These are phyloP conservation scores for Fagopyrum esculentum DNA, from an alignment of 148 eudicot genomes.

Conservation along the genomic window DNA sequence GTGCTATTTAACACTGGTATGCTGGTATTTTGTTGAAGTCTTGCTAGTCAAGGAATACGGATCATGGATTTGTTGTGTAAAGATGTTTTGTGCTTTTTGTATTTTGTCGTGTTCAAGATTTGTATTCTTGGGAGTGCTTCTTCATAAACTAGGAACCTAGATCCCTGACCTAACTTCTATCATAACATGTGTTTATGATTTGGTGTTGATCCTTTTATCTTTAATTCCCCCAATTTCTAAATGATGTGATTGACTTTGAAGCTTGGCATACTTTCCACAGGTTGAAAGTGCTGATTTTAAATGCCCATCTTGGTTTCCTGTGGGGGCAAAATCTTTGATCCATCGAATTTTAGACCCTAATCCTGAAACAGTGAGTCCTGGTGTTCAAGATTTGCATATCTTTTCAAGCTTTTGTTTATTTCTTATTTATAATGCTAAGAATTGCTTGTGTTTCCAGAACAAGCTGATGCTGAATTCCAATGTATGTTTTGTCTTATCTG, in stretches of 20 bases:
- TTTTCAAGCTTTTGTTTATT: not conserved
- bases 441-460: not conserved
- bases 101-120: not conserved
- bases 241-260: not conserved
- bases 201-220: not conserved
- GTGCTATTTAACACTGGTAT: not conserved
- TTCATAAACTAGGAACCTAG: not conserved
- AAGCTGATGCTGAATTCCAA: not conserved
- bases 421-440: not conserved
- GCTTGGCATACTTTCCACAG: slow-evolving; percentile 33
- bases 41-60: not conserved
- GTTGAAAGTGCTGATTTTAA: slow-evolving; percentile 79
- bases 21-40: not conserved
- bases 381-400: not conserved
- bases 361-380: slow-evolving; percentile 67
- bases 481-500: not conserved
- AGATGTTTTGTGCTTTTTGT: not conserved
- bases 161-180: not conserved
- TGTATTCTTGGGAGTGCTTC: not conserved
- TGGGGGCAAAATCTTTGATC: slow-evolving; percentile 80
- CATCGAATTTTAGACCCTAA: slow-evolving; percentile 79
- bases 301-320: slow-evolving; percentile 90
- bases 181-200: not conserved
- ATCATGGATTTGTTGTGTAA: not conserved
- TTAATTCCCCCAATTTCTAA: not conserved